Conservation (phyloP, 2,329 filamentous ascomycete species). For the Paracamarosporium sp. region DNA sequence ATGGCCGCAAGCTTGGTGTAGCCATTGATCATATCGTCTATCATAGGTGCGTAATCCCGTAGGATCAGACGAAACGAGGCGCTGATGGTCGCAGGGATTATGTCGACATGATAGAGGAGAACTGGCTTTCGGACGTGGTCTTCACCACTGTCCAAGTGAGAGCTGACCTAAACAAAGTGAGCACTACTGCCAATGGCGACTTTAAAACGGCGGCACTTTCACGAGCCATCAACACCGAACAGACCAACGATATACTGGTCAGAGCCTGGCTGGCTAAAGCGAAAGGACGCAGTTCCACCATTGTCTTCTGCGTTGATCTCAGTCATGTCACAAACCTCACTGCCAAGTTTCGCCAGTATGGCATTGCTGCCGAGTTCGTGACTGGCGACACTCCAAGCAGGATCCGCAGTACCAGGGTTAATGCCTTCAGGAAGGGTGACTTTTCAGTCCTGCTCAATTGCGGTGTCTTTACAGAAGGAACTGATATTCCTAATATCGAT, state of each 20-base stretch:
- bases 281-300: constrained; percentile 75
- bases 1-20: constrained; percentile 80
- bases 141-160: constrained; percentile 91
- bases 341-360: constrained; percentile 74
- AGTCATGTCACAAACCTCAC: constrained; percentile 80
- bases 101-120: constrained; percentile 82
- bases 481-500: constrained; percentile 96
- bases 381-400: constrained; percentile 77
- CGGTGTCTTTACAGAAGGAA: constrained; percentile 95
- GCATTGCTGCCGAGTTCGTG: constrained; percentile 85
- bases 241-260: constrained; percentile 84
- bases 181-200: constrained; percentile 71
- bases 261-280: constrained; percentile 86
- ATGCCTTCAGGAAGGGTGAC: constrained; percentile 75
- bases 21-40: constrained; percentile 97
- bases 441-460: constrained; percentile 94
- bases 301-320: constrained; percentile 94
- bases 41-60: constrained; percentile 65
- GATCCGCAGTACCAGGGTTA: constrained; percentile 73
- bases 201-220: constrained; percentile 83
- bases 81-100: constrained; percentile 60
- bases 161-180: constrained; percentile 78
- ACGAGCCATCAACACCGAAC: constrained; percentile 78
- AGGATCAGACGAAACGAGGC: not conserved
- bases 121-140: constrained; percentile 89